Conservation (phyloP, 192 early-diverging fungal genomes). For the Cetraspora pellucida region DNA sequence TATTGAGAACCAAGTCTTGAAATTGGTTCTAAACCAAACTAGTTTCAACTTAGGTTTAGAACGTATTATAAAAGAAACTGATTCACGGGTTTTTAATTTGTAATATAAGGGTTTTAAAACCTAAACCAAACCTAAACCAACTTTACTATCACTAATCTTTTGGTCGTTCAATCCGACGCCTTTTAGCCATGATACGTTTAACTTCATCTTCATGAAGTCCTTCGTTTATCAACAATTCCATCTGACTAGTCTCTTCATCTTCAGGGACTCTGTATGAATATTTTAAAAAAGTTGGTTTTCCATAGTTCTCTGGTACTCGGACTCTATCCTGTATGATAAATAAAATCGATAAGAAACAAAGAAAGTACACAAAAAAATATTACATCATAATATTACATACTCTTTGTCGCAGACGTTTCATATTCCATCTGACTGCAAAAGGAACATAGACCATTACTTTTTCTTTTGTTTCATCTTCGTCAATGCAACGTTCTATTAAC, state of each 20-base stretch:
- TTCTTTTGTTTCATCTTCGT: conserved; percentile 6
- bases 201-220: not conserved
- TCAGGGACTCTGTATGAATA: not conserved
- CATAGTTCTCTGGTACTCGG: not conserved
- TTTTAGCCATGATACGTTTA: not conserved
- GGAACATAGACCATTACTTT: not conserved
- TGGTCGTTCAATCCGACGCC: not conserved
- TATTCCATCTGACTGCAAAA: not conserved
- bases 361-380: not conserved
- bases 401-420: not conserved
- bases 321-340: not conserved
- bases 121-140: too few relatives aligned
- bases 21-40: too few relatives aligned
- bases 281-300: not conserved
- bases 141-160: too few relatives aligned
- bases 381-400: not conserved
- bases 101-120: too few relatives aligned
- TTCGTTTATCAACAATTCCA: not conserved
- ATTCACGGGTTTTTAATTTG: too few relatives aligned
- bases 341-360: not conserved
- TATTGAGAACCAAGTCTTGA: too few relatives aligned
- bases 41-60: too few relatives aligned
- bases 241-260: not conserved
- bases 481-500: conserved; percentile 19
- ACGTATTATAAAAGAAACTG: too few relatives aligned